Evolutionary conservation across 2,329 filamentous ascomycete species (phyloP), one percentile per base, ranked within the genome.

Genomic region (Alternaria sp.): DNA sequence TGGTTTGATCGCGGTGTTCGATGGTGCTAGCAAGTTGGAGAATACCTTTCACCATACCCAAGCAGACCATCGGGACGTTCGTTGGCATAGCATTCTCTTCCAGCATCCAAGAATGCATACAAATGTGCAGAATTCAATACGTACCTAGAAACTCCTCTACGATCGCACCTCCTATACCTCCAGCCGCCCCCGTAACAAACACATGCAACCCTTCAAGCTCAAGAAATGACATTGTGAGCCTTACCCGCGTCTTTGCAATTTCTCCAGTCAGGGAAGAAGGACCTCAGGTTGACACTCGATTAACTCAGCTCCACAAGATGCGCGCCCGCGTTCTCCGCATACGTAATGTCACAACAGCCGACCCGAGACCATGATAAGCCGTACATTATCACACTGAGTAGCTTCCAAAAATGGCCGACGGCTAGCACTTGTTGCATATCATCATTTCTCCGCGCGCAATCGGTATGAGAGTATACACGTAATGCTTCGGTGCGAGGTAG

Each of bases 161-260:
- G 12, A 82, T 82, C 11, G 81, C 79, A 38, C 75, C 76, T 2
- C 85, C 85, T 70, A 86, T 85, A 4, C 82, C 82, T 14, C 84
- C 83, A 16, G 81, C 81, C 16, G 84, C 84, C 16, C 84, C 84
- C 0, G 84, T 85, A 26, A 87, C 78, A 59, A 87, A 85, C 32
- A 84, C 84, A 74, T 87, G 84, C 26, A 78, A 74, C 14, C 79
- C 80, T 64, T 84, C 80, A 28, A 86, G 72, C 2, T 75, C 78
- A 6, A 86, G 75, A 59, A 84, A 85, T 2, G 83, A 81, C 75
- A 79, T 75, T 34, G 42, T 53, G 38, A 18, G 26, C 48, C 41
- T 52, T 9, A 16, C 30, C 32, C 30, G 22, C 28, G 51, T n/a
- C 20, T 30, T 32, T 22, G 30, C 7, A 36, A 11, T 30, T 30